phyloP scores from a whole-genome alignment of 192 early-diverging fungal genomes.

The Entomortierella beljakovae region DNA sequence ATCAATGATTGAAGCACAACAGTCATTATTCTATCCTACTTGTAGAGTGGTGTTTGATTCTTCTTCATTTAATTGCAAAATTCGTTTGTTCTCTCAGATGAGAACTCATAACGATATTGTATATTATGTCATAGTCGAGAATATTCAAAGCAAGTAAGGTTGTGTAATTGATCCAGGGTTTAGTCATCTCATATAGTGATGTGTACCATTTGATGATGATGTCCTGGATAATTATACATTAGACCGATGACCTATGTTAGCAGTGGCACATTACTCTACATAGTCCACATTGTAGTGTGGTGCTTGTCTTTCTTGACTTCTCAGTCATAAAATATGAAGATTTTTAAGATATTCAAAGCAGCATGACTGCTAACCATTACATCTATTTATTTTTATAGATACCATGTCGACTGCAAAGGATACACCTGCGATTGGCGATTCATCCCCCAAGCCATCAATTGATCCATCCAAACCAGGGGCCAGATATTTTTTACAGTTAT shows the following conservation, averaged over 20 bases:
- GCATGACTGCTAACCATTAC: constrained; percentile 4
- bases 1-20: background rate
- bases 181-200: background rate
- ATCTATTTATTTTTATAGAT: background rate
- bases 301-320: background rate
- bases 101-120: background rate
- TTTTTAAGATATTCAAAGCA: no score
- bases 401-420: background rate
- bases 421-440: background rate
- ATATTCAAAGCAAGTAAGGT: background rate
- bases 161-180: background rate
- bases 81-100: background rate
- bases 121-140: background rate
- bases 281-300: background rate
- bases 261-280: background rate
- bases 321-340: no score
- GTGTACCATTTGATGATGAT: background rate
- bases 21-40: background rate
- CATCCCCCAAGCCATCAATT: no score
- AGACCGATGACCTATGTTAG: background rate
- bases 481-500: background rate
- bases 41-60: background rate
- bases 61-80: background rate
- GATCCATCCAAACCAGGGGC: background rate
- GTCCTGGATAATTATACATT: background rate